Base-by-base conservation (phyloP, 2,329 filamentous ascomycete genomes). In the Xylariaceae sp. region DNA sequence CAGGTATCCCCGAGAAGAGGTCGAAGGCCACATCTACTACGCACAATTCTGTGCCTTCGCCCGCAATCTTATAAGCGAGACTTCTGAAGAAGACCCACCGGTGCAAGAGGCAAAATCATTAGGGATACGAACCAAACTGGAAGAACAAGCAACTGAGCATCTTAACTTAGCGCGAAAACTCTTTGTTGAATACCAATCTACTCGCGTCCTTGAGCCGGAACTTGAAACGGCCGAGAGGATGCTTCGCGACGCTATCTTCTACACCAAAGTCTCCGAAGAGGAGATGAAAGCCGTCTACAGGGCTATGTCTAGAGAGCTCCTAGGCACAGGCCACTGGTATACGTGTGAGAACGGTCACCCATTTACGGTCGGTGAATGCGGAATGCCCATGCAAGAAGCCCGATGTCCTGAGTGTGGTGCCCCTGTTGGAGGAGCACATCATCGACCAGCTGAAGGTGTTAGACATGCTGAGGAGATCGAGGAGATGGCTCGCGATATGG, bases 311-410 rank as follows among this genome's bases (percentile, higher is more conserved):
- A 50, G 44, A 0, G 76, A 79, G 54, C 76, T 82, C 36, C 54
- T 47, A 0, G 76, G 78, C 0, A 81, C 76, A 0, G 83, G 84
- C 0, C 81, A 85, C 56, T 87, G 83, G 83, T 87, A 86, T 63
- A 73, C 68, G 1, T 86, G 81, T 55, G 65, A 57, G 19, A 82
- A 83, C 51, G 75, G 76, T 2, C 80, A 86, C 61, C 77, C 80
- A 2, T 86, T 88, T 57, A 81, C 83, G 0, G 75, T 88, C 31
- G 84, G 83, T 1, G 81, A 88, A 54, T 87, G 84, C 60, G 84
- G 84, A 1, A 81, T 82, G 75, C 81, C 85, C 0, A 86, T 87
- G 81, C 55, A 89, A 63, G 49, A 61, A 16, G 77, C 84, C 1
- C 66, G 66, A 2, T 90, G 87, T 58, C 84, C 86, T 0, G 78